phyloP scores from a whole-genome alignment of 2,329 filamentous ascomycete genomes.

The Monilinia laxa region DNA sequence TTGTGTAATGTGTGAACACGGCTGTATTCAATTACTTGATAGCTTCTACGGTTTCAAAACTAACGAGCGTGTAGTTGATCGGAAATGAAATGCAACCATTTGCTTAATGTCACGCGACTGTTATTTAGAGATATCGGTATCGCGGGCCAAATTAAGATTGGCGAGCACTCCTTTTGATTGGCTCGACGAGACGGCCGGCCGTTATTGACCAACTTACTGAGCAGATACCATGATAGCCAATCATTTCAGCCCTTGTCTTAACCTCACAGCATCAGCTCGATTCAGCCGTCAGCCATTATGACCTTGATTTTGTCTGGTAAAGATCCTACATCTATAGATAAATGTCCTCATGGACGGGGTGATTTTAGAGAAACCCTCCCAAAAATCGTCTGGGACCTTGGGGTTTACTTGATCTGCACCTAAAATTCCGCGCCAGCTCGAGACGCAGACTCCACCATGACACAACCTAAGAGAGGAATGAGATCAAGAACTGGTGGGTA shows the following conservation, averaged over 20 bases:
- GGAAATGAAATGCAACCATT: not conserved
- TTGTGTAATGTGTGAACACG: not conserved
- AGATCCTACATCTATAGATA: not conserved
- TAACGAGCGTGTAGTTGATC: not conserved
- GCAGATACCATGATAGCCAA: not conserved
- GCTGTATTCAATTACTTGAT: not conserved
- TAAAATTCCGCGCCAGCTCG: not conserved
- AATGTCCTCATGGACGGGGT: not conserved
- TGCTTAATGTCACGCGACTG: not conserved
- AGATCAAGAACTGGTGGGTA: constrained; percentile 8
- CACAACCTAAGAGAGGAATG: not conserved
- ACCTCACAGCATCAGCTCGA: constrained; percentile 11
- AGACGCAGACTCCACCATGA: not conserved
- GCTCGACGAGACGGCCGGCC: constrained; percentile 13
- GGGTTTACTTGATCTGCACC: too few species aligned
- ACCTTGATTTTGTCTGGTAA: not conserved
- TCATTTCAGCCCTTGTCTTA: not conserved
- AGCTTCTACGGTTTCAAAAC: not conserved
- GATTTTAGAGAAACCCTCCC: not conserved
- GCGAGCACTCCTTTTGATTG: constrained; percentile 1
- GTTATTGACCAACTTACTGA: not conserved
- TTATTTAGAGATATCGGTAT: not conserved
- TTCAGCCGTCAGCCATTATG: not conserved
- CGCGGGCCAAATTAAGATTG: constrained; percentile 3
- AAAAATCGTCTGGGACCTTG: not conserved